Base-by-base conservation (phyloP, 2,329 filamentous ascomycete genomes). In the Epichloe gansuensis region DNA sequence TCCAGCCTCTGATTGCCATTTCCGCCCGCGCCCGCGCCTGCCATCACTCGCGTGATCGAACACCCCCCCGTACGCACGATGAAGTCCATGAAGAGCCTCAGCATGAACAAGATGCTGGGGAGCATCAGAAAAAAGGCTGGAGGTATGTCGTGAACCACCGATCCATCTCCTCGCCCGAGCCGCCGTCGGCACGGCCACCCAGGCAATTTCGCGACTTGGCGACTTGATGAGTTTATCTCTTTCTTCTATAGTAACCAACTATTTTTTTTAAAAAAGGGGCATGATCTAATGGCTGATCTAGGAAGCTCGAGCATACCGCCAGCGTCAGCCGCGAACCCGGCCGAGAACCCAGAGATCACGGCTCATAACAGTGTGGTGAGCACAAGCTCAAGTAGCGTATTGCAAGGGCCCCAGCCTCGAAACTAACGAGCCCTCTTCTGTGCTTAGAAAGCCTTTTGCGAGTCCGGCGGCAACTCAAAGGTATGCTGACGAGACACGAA, bases 391-490 rank as follows among this genome's bases (percentile, higher is more conserved):
- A 38, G 36, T 48, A 43, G 40, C 49, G 49, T 47, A 25, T 23
- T 21, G 12, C 17, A 13, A 34, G 34, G 12, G 7, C 7, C 5
- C 15, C 3, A 25, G 31, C 8, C 1, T n/a, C 21, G 50, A 44
- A 48, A 55, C 59, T 66, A 51, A 65, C 55, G 49, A 64, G 53
- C 4, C 41, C n/a, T 42, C n/a, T 21, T 21, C 36, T 42, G 39
- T 35, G 21, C 40, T 55, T 64, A 90, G 87, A 85, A 76, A 74
- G 76, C 81, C 44, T 95, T 95, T 66, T 94, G 88, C 74, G 85
- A 91, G 69, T 84, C 85, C 48, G 81, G 80, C 56, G 75, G 77
- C 53, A 77, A 78, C 62, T 71, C 74, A 58, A 68, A 75, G 59
- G 75, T 81, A 75, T 54, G n/a, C 41, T 6, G 3, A 46, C 17